phyloP scores from a whole-genome alignment of 228 moss, liverwort and hornwort species.

The Sphagnum fallax region DNA sequence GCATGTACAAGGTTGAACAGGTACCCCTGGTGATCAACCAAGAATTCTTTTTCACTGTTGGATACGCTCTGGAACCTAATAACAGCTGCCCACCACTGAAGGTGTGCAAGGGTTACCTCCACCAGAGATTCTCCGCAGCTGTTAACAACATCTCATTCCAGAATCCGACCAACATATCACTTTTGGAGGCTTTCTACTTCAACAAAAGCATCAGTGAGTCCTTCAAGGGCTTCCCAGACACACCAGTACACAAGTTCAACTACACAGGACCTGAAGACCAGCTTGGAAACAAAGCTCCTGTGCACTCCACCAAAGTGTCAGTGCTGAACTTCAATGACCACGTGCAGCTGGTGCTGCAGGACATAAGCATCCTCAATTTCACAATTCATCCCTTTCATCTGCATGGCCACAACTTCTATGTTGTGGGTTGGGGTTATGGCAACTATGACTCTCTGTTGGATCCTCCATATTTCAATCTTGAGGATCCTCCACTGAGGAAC shows the following conservation, averaged over 20 bases:
- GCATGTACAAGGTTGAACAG: slow-evolving; percentile 2
- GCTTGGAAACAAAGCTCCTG: slow-evolving; percentile 17
- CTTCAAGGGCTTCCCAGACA: slow-evolving; percentile 36
- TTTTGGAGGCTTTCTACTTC: slow-evolving; percentile 32
- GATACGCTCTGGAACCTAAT: slow-evolving; percentile 32
- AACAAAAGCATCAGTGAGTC: slow-evolving; percentile 16
- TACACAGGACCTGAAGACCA: slow-evolving; percentile 20
- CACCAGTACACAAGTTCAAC: slow-evolving; percentile 19
- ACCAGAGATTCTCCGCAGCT: slow-evolving; percentile 30
- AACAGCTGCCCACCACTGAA: slow-evolving; percentile 29
- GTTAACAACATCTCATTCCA: slow-evolving; percentile 52
- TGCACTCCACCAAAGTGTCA: slow-evolving; percentile 32
- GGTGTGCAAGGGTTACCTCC: slow-evolving; percentile 29
- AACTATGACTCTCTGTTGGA: slow-evolving; percentile 23
- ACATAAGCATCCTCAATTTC: slow-evolving; percentile 17
- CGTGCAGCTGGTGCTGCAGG: slow-evolving; percentile 51
- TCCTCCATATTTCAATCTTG: slow-evolving; percentile 25
- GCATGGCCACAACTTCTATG: slow-evolving; percentile 47
- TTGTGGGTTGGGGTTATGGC: slow-evolving; percentile 37
- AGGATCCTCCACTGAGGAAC: slow-evolving; percentile 42
- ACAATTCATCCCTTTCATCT: slow-evolving; percentile 49
- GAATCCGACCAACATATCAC: slow-evolving; percentile 42
- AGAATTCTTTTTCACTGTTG: slow-evolving; percentile 23
- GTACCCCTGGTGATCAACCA: slow-evolving; percentile 13
- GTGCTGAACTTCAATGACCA: slow-evolving; percentile 31